These are phyloP conservation scores for Lunularia cruciata DNA, from an alignment of 225 moss, liverwort and hornwort genomes.

Conservation along the genomic window DNA sequence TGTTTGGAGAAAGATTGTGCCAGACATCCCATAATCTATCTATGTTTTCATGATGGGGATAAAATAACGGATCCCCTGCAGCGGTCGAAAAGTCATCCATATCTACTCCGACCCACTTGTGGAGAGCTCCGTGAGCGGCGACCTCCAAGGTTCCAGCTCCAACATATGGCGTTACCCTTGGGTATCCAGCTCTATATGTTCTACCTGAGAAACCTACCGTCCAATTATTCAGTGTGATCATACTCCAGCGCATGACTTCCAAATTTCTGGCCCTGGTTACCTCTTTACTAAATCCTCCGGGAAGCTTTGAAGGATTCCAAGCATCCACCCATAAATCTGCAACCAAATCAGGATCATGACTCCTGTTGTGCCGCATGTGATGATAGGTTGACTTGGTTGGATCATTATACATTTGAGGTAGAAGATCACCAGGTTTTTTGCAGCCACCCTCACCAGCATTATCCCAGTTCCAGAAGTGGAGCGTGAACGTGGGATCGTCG, in stretches of 20 bases:
- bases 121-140: slow-evolving; percentile 51
- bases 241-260: neutral
- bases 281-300: slow-evolving; percentile 20
- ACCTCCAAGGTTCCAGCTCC: slow-evolving; percentile 42
- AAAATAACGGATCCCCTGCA: slow-evolving; percentile 40
- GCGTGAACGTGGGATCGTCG: slow-evolving; percentile 21
- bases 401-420: slow-evolving; percentile 17
- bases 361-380: neutral
- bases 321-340: slow-evolving; percentile 16
- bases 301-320: neutral
- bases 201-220: neutral
- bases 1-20: slow-evolving; percentile 23
- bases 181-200: neutral
- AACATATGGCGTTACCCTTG: neutral
- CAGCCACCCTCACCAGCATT: slow-evolving; percentile 7
- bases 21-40: slow-evolving; percentile 41
- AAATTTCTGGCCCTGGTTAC: neutral
- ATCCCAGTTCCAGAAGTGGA: slow-evolving; percentile 40
- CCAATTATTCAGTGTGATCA: neutral
- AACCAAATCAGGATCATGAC: slow-evolving; percentile 3
- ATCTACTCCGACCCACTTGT: slow-evolving; percentile 50
- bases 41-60: slow-evolving; percentile 33
- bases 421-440: neutral
- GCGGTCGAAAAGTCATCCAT: slow-evolving; percentile 46
- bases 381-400: slow-evolving; percentile 10